phyloP scores from a whole-genome alignment of 305 asterid species.

The Fraxinus baroniana region DNA sequence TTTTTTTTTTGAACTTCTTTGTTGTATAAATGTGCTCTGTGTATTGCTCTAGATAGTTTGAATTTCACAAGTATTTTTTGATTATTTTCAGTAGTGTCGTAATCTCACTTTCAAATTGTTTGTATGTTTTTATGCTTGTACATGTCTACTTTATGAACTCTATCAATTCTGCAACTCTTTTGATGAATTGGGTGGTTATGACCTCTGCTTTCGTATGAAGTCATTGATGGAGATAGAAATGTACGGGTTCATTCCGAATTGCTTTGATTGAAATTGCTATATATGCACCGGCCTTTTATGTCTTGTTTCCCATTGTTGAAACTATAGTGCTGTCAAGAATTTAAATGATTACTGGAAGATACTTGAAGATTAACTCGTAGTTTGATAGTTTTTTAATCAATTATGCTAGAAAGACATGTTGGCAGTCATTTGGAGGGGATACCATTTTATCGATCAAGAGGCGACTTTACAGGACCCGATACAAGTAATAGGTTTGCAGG shows the following conservation, averaged over 20 bases:
- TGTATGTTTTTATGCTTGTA: not conserved
- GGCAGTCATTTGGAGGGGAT: constrained; percentile 74
- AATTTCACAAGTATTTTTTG: not conserved
- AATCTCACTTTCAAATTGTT: constrained; percentile 5
- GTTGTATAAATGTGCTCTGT: not conserved
- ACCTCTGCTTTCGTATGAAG: not conserved
- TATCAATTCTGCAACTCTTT: not conserved
- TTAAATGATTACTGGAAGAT: not conserved
- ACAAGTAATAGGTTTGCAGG: constrained; percentile 52
- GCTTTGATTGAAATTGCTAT: not conserved
- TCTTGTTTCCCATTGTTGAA: constrained; percentile 7
- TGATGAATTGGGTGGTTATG: constrained; percentile 25
- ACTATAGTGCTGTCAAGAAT: not conserved
- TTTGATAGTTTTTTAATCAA: constrained; percentile 33
- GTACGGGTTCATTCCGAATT: constrained; percentile 4
- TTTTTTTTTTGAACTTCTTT: not conserved
- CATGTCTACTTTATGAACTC: not conserved
- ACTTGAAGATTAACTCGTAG: constrained; percentile 19
- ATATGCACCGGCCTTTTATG: not conserved
- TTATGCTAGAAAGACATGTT: constrained; percentile 58
- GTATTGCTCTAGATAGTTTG: not conserved
- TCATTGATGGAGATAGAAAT: constrained; percentile 1
- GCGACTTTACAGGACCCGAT: constrained; percentile 58
- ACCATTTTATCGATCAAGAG: constrained; percentile 70
- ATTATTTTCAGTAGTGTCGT: not conserved